Conservation (phyloP, 129 eudicot genomes). For the Tagetes erecta region DNA sequence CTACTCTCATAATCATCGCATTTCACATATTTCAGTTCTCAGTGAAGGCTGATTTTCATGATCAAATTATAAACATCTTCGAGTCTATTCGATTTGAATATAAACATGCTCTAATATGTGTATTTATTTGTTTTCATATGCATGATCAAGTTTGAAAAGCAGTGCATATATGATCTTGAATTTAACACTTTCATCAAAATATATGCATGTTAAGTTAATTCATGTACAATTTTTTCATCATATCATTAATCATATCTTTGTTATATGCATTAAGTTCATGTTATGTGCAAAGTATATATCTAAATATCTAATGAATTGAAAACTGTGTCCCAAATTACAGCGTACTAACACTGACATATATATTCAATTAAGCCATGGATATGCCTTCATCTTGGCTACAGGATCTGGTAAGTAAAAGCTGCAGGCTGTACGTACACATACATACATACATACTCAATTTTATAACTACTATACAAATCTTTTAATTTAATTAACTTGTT, state of each 20-base stretch:
- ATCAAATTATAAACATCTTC: constrained; percentile 13
- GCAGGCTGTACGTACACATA: not conserved
- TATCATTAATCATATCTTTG: not conserved
- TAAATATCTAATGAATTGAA: not conserved
- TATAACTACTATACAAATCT: too few relatives aligned
- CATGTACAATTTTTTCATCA: too few relatives aligned
- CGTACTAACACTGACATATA: not conserved
- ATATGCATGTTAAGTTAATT: too few relatives aligned
- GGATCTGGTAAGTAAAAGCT: constrained; percentile 28
- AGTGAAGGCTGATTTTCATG: not conserved
- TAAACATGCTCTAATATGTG: too few relatives aligned
- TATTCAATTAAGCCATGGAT: constrained; percentile 20
- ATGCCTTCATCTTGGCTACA: constrained; percentile 31
- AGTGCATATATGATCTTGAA: not conserved
- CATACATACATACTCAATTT: not conserved
- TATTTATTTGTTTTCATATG: too few relatives aligned
- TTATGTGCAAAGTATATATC: not conserved
- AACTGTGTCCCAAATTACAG: constrained; percentile 16
- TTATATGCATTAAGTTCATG: constrained; percentile 1
- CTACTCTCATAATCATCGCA: too few relatives aligned
- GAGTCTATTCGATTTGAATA: too few relatives aligned
- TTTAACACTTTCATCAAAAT: not conserved
- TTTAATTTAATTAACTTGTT: too few relatives aligned
- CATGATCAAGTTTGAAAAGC: too few relatives aligned
- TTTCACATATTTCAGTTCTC: not conserved